Conservation (phyloP, 2,329 filamentous ascomycete genomes). For the Bipolaris gigantea region DNA sequence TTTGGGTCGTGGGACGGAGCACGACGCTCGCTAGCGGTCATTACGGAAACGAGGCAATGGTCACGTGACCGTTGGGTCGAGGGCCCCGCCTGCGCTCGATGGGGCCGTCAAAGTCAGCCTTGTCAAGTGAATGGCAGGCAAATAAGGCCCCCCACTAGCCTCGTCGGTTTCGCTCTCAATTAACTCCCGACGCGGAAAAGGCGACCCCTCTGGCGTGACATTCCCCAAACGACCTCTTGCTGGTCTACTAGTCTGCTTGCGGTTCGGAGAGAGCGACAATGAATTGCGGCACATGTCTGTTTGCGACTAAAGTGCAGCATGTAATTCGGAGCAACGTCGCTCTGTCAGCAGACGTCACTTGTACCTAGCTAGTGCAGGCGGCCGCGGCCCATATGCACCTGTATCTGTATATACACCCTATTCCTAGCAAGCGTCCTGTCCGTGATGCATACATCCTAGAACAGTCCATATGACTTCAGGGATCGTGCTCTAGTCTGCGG, state of each 20-base stretch:
- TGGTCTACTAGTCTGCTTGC: not conserved
- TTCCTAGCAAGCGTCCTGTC: conserved; percentile 21
- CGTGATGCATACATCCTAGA: conserved; percentile 7
- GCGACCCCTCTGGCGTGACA: conserved; percentile 21
- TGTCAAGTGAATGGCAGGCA: conserved; percentile 19
- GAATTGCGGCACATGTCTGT: not conserved
- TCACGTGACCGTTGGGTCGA: conserved; percentile 10
- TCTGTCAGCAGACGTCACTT: conserved; percentile 13
- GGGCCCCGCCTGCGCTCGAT: conserved; percentile 8
- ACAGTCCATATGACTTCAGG: conserved; percentile 17
- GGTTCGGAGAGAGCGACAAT: not conserved
- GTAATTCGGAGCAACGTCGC: conserved; percentile 2
- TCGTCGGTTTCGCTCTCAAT: conserved; percentile 32
- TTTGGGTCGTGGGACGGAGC: conserved; percentile 1
- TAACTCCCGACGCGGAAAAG: conserved; percentile 17
- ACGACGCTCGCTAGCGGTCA: conserved; percentile 7
- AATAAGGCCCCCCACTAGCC: conserved; percentile 40
- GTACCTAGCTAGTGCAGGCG: conserved; percentile 29
- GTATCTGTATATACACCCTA: conserved; percentile 17
- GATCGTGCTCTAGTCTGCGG: conserved; percentile 15
- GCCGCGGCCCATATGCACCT: conserved; percentile 24
- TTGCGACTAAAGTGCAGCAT: not conserved
- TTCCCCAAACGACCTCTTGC: conserved; percentile 21
- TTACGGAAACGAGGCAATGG: not conserved
- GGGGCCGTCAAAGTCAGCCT: conserved; percentile 37